A percentile compares a stretch with the other conserved stretches of the same genome.
phyloP scores from a whole-genome alignment of 1,139 yeast genomes.

The Scheffersomyces illinoinensis region DNA sequence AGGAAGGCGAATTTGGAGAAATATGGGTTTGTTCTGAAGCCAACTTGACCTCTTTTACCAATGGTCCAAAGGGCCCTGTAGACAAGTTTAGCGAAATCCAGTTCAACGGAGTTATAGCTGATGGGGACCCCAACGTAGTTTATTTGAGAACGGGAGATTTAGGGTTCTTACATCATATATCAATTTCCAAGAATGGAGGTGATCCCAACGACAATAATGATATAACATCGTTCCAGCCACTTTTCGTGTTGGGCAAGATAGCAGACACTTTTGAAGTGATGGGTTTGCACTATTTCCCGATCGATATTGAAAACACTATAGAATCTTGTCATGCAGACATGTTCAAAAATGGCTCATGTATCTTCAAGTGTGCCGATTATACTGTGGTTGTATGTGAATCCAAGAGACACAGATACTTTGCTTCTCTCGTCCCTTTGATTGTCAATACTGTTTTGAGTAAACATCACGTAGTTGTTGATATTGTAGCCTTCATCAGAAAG shows the following conservation, averaged over 20 bases:
- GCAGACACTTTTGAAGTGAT: conserved; percentile 88
- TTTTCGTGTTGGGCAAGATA: conserved; percentile 82
- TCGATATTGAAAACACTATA: conserved; percentile 77
- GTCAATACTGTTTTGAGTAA: conserved; percentile 76
- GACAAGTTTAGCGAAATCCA: conserved; percentile 44
- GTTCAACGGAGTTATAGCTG: conserved; percentile 56
- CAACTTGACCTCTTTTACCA: conserved; percentile 63
- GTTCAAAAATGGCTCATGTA: conserved; percentile 59
- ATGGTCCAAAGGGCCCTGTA: conserved; percentile 52
- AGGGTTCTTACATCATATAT: conserved; percentile 82
- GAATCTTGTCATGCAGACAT: conserved; percentile 66
- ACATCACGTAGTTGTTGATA: conserved; percentile 84
- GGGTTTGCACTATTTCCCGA: conserved; percentile 90
- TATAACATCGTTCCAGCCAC: conserved; percentile 62
- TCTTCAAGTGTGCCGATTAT: conserved; percentile 82
- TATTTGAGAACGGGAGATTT: conserved; percentile 91
- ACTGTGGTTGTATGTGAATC: conserved; percentile 80
- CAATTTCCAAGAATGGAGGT: conserved; percentile 46
- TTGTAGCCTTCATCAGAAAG: conserved; percentile 74
- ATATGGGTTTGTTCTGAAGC: conserved; percentile 96
- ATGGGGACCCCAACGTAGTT: conserved; percentile 61
- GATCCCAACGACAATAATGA: conserved; percentile 29
- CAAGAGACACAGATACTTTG: conserved; percentile 48
- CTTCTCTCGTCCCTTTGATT: conserved; percentile 81
- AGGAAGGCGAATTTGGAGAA: conserved; percentile 95